Evolutionary conservation across 2,329 filamentous ascomycete genomes (phyloP).

Genomic region (Albophoma yamanashiensis): DNA sequence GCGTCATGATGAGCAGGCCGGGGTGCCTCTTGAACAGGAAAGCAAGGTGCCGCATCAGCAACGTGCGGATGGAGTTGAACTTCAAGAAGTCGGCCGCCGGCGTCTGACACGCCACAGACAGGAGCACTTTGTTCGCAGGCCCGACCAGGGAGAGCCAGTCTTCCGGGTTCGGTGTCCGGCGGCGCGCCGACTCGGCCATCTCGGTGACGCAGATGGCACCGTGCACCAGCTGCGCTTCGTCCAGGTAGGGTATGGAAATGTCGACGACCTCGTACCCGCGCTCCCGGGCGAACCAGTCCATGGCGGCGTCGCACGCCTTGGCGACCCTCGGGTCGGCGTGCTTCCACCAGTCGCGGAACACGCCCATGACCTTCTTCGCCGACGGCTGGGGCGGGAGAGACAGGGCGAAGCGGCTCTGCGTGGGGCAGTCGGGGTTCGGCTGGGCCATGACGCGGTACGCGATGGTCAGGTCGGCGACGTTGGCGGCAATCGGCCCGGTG

Average conservation of each 20-base stretch:
- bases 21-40: conserved; percentile 60
- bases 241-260: conserved; percentile 55
- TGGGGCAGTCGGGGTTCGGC: conserved; percentile 52
- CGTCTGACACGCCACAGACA: conserved; percentile 54
- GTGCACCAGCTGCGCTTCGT: conserved; percentile 67
- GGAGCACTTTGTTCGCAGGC: conserved; percentile 57
- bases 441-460: conserved; percentile 74
- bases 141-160: conserved; percentile 47
- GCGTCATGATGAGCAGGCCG: conserved; percentile 67
- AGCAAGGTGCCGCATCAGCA: conserved; percentile 71
- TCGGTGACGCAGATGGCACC: conserved; percentile 68
- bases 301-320: conserved; percentile 46
- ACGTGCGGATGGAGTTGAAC: conserved; percentile 60
- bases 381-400: conserved; percentile 33
- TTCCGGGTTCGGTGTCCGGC: conserved; percentile 29
- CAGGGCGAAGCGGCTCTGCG: conserved; percentile 53
- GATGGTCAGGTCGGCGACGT: conserved; percentile 65
- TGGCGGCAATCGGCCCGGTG: conserved; percentile 65
- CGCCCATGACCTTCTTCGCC: conserved; percentile 55
- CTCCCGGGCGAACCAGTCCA: conserved; percentile 45
- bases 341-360: conserved; percentile 45
- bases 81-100: conserved; percentile 60
- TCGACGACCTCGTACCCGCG: conserved; percentile 41
- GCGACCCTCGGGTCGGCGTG: conserved; percentile 50
- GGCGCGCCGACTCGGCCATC: conserved; percentile 38